Evolutionary conservation across 2,329 filamentous ascomycete species (phyloP).

Genomic region (Ophiostoma sp.): DNA sequence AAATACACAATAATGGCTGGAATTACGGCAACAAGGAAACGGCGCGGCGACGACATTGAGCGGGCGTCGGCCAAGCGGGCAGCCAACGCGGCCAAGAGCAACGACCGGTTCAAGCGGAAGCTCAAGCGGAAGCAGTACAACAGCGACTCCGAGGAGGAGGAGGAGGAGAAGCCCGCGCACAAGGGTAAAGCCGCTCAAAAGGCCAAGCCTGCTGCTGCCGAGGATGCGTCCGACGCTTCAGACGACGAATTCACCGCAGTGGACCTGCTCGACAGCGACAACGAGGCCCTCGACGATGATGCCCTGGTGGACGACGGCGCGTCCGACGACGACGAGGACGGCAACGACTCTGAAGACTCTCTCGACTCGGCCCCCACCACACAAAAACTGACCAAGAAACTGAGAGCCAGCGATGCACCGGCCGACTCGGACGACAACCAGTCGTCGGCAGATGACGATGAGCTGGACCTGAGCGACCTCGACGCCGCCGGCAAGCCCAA

Average conservation of each 20-base stretch:
- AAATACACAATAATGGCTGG: conserved; percentile 6
- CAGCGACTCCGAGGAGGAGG: conserved; percentile 7
- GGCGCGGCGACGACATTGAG: conserved; percentile 22
- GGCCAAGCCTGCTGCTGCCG: not conserved
- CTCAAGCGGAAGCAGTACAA: conserved; percentile 16
- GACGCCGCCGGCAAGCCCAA: conserved; percentile 22
- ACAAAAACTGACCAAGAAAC: not conserved
- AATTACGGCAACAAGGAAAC: conserved; percentile 18
- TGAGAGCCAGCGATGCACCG: conserved; percentile 23
- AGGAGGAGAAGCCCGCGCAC: not conserved
- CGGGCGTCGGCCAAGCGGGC: conserved; percentile 14
- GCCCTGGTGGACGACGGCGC: conserved; percentile 46
- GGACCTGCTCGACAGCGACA: conserved; percentile 52
- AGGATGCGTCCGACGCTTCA: conserved; percentile 27
- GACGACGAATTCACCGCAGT: conserved; percentile 45
- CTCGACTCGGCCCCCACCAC: conserved; percentile 32
- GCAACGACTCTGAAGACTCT: conserved; percentile 35
- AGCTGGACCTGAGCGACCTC: conserved; percentile 27
- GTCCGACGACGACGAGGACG: conserved; percentile 33
- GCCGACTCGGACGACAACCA: conserved; percentile 34
- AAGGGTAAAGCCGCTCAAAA: not conserved
- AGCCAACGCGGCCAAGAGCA: conserved; percentile 10
- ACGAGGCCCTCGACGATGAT: conserved; percentile 52
- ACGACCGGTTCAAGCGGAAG: conserved; percentile 17
- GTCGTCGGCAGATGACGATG: conserved; percentile 34